Evolutionary conservation across 352 stramenopile genomes (phyloP).

Genomic region (Phytopythium boreale): DNA sequence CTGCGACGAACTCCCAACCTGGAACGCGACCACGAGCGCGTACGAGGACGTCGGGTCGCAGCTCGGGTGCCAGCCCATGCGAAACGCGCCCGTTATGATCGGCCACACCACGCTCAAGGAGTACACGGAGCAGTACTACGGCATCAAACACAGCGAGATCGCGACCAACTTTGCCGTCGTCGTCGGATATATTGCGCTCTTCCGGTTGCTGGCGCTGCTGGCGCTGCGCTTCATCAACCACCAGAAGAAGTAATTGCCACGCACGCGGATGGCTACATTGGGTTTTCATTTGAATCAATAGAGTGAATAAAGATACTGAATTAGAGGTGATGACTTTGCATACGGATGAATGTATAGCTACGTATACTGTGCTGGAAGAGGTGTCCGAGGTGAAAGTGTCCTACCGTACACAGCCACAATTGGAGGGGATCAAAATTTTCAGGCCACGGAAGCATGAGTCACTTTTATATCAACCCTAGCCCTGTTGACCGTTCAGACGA

Average conservation of each 20-base stretch:
- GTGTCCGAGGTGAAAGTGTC: too few relatives aligned
- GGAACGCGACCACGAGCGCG: constrained; percentile 10
- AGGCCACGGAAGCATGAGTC: too few relatives aligned
- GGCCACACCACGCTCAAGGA: constrained; percentile 22
- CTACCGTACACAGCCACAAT: too few relatives aligned
- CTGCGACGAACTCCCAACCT: constrained; percentile 19
- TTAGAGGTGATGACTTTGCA: too few relatives aligned
- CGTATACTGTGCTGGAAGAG: too few relatives aligned
- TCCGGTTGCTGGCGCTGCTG: constrained; percentile 24
- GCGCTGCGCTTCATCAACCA: constrained; percentile 20
- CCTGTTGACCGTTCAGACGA: too few relatives aligned
- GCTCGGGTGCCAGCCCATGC: constrained; percentile 22
- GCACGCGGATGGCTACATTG: too few relatives aligned
- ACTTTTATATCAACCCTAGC: too few relatives aligned
- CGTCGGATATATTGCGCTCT: constrained; percentile 23
- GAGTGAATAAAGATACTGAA: too few relatives aligned
- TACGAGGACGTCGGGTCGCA: constrained; percentile 19
- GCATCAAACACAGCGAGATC: constrained; percentile 18
- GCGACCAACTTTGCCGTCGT: constrained; percentile 28
- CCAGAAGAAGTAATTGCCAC: constrained; percentile 21
- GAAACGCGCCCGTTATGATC: constrained; percentile 14
- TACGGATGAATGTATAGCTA: too few relatives aligned
- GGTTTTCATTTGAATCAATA: too few relatives aligned
- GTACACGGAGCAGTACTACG: constrained; percentile 20
- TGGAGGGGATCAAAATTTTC: too few relatives aligned